Percentiles rank a stretch among this genome's conserved stretches.
Evolutionary conservation across 164 flowering plant genomes (phyloP).

Genomic region (Vitis labrusca): DNA sequence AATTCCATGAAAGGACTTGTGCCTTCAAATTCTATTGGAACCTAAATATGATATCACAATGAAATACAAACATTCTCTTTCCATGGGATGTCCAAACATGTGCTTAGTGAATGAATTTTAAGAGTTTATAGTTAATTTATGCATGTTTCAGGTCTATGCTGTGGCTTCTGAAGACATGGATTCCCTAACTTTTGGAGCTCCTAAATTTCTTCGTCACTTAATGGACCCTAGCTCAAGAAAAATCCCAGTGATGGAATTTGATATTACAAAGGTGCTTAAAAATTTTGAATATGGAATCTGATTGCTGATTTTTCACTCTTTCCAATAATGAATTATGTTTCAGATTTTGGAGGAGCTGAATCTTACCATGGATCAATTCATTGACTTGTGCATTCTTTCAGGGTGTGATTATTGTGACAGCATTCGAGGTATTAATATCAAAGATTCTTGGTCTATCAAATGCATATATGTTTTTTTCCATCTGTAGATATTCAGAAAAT

Average conservation of each 20-base stretch:
- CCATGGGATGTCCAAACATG: neutral
- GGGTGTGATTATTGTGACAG: conserved; percentile 98
- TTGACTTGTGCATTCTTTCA: conserved; percentile 93
- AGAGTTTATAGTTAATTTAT: neutral
- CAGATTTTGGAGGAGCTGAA: conserved; percentile 88
- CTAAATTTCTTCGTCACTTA: conserved; percentile 91
- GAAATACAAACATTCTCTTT: neutral
- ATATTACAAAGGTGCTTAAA: conserved; percentile 65
- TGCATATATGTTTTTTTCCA: too few species aligned
- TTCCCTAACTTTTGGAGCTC: conserved; percentile 96
- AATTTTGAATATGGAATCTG: conserved; percentile 1
- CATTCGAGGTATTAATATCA: conserved; percentile 66
- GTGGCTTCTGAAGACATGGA: conserved; percentile 99
- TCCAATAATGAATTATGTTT: conserved; percentile 19
- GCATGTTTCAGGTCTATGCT: conserved; percentile 72
- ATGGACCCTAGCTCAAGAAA: conserved; percentile 97
- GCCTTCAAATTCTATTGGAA: neutral
- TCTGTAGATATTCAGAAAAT: too few species aligned
- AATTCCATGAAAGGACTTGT: too few species aligned
- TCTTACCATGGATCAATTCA: conserved; percentile 92
- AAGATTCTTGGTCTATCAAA: neutral
- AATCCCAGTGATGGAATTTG: conserved; percentile 96
- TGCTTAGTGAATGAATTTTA: neutral
- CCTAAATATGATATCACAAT: neutral
- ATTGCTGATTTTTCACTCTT: conserved; percentile 7